These are phyloP conservation scores for Clausena lansium DNA, from an alignment of 345 rosid species.

Conservation along the genomic window DNA sequence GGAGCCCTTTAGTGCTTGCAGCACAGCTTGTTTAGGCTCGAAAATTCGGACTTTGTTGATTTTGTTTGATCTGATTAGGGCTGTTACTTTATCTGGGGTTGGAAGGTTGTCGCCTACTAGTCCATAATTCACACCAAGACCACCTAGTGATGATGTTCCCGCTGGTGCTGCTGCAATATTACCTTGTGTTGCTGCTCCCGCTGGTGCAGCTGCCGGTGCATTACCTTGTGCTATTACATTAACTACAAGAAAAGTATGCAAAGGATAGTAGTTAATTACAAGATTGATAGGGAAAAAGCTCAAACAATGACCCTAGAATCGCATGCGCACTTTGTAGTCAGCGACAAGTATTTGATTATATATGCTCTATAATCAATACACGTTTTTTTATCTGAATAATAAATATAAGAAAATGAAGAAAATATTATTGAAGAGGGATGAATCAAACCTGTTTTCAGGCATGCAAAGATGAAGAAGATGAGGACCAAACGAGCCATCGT, in stretches of 20 bases:
- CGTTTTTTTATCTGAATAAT: no score
- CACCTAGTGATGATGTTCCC: background rate
- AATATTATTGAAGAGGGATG: background rate
- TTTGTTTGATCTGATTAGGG: background rate
- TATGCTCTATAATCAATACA: no score
- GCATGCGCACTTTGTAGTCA: no score
- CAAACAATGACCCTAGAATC: background rate
- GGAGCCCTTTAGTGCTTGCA: background rate
- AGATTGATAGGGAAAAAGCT: background rate
- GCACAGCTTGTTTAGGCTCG: background rate
- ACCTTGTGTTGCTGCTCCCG: background rate
- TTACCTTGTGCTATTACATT: background rate
- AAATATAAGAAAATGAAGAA: background rate
- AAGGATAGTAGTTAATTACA: background rate
- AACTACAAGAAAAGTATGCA: background rate
- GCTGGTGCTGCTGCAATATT: background rate
- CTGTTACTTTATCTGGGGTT: background rate
- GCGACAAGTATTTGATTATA: no score
- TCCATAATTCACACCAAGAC: conserved; percentile 14
- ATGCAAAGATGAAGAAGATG: background rate
- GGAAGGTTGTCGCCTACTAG: conserved; percentile 6
- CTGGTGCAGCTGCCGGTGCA: background rate
- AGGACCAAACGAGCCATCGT: background rate
- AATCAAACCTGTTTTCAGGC: background rate
- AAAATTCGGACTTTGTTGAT: conserved; percentile 6